A percentile compares a stretch with the other conserved stretches of the same genome.
phyloP scores from a whole-genome alignment of 768 basidiomycete species.

The Termitomyces sp. region DNA sequence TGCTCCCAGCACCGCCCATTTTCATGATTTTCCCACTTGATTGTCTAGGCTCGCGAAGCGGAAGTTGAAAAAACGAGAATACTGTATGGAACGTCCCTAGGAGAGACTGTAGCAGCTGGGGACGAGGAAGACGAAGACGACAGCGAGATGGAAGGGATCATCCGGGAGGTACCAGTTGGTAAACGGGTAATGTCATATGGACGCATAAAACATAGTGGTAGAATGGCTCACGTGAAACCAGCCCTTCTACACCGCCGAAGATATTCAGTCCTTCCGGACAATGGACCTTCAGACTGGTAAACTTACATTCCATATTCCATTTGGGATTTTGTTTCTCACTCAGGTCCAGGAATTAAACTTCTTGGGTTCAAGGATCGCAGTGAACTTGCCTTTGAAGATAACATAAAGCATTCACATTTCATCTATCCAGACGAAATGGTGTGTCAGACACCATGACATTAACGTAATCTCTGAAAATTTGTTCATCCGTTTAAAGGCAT shows the following conservation, averaged over 20 bases:
- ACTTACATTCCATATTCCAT: constrained; percentile 6
- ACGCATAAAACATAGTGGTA: neutral
- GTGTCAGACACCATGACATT: constrained; percentile 15
- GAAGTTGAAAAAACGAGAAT: constrained; percentile 43
- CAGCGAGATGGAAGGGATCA: constrained; percentile 24
- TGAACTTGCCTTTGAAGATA: constrained; percentile 80
- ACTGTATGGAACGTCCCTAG: constrained; percentile 40
- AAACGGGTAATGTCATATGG: constrained; percentile 40
- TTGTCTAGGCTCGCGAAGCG: constrained; percentile 36
- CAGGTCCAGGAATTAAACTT: constrained; percentile 71
- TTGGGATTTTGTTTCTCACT: neutral
- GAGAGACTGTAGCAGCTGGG: constrained; percentile 26
- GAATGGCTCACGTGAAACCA: constrained; percentile 21
- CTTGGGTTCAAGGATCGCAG: constrained; percentile 83
- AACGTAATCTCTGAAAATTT: neutral
- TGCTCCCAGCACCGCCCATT: constrained; percentile 2
- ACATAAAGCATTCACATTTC: constrained; percentile 88
- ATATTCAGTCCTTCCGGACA: constrained; percentile 78
- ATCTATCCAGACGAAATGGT: constrained; percentile 92
- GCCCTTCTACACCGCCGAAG: constrained; percentile 85
- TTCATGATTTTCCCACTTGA: neutral
- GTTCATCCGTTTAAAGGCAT: constrained; percentile 40
- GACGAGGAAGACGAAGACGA: constrained; percentile 40
- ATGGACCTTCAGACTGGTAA: constrained; percentile 74
- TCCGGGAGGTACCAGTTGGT: constrained; percentile 44